Percentiles rank a stretch among this genome's conserved stretches.
These are phyloP conservation scores for Ziziphus jujuba DNA, from an alignment of 306 rosid species.

Conservation along the genomic window DNA sequence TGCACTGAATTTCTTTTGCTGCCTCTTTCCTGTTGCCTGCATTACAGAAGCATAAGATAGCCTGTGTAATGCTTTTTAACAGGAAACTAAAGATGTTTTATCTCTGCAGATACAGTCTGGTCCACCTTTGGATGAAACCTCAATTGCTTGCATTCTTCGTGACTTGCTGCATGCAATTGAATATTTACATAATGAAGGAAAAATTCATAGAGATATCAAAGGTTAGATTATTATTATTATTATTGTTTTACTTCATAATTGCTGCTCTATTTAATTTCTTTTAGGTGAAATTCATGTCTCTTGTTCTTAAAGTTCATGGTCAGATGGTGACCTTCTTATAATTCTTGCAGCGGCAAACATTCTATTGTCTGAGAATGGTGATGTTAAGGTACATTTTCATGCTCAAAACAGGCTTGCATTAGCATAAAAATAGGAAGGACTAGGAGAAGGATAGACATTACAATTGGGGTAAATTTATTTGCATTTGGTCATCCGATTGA, in stretches of 20 bases:
- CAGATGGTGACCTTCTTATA: conserved; percentile 27
- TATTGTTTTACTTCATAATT: not conserved
- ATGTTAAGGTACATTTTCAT: conserved; percentile 77
- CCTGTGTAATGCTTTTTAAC: not conserved
- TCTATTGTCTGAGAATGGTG: conserved; percentile 86
- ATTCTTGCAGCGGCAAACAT: conserved; percentile 96
- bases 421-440: not conserved
- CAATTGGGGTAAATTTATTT: conserved; percentile 31
- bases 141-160: conserved; percentile 91
- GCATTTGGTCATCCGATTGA: conserved; percentile 24
- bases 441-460: conserved; percentile 8
- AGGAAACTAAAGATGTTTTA: conserved; percentile 30
- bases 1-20: conserved; percentile 10
- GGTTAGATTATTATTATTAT: conserved; percentile 40
- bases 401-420: conserved; percentile 10
- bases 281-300: conserved; percentile 11
- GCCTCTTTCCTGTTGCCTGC: conserved; percentile 4
- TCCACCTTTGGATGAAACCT: conserved; percentile 87
- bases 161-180: conserved; percentile 95
- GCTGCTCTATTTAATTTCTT: not conserved
- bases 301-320: conserved; percentile 23
- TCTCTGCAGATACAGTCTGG: conserved; percentile 88
- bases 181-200: conserved; percentile 91
- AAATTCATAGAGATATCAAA: conserved; percentile 96
- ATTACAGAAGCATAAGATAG: not conserved